Evolutionary conservation across 345 rosid species (phyloP).

Genomic region (Citrus inodora): DNA sequence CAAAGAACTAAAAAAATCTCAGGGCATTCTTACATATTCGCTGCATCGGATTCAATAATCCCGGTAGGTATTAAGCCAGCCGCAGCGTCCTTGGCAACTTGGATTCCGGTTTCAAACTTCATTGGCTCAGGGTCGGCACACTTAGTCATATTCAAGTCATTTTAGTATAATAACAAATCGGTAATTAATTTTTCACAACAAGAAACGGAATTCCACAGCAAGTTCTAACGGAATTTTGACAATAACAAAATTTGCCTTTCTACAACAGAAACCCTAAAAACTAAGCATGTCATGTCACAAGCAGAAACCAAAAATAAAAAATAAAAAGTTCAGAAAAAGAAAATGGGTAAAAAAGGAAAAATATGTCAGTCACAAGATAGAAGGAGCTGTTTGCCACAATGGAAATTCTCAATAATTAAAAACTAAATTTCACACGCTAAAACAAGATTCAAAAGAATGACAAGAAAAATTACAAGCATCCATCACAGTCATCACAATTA

Average conservation of each 20-base stretch:
- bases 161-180: no score
- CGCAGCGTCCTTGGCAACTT: no score
- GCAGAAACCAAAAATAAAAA: not conserved
- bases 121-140: no score
- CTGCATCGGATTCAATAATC: no score
- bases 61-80: no score
- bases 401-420: slow-evolving; percentile 13
- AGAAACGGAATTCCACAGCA: no score
- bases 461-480: slow-evolving; percentile 21
- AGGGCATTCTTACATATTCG: no score
- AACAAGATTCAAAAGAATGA: slow-evolving; percentile 35
- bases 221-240: not conserved
- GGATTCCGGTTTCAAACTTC: no score
- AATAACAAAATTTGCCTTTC: not conserved
- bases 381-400: not conserved
- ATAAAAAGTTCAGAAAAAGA: not conserved
- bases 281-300: not conserved
- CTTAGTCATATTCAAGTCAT: no score
- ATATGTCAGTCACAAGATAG: not conserved
- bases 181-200: no score
- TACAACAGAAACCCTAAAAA: no score
- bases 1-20: no score
- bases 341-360: not conserved
- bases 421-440: slow-evolving; percentile 33
- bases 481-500: slow-evolving; percentile 19